Base-by-base conservation (phyloP, 2,329 filamentous ascomycete genomes). In the Trichoderma sp. region DNA sequence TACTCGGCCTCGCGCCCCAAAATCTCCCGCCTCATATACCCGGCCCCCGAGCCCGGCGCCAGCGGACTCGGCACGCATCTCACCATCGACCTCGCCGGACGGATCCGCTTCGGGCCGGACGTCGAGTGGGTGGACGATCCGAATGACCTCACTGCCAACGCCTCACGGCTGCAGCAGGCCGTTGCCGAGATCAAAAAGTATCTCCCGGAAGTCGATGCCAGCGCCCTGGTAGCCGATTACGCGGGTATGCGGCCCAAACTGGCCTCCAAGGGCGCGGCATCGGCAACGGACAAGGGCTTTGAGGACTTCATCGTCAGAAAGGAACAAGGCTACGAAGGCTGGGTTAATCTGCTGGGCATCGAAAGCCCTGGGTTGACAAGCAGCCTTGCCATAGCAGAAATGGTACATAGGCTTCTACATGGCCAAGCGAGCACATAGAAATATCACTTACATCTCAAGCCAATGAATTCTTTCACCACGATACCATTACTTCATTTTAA, bases 291-390 rank as follows among this genome's bases (percentile, higher is more conserved):
- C 23, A 88, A 88, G 73, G 90, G 88, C 0, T 97, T 97, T 78
- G 86, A 92, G 73, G 96, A 99, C 80, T 98, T 99, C 79, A 85
- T 93, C 17, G 91, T 99, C 59, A 82, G 86, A 73, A 88, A 87
- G 76, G 95, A 97, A 81, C 88, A 93, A 1, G 94, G 92, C 0
- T 94, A 88, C 76, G 83, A 88, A 2, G 95, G 93, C 2, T 98
- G 95, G 87, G 87, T 98, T 9, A 98, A 98, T 83, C 79, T 98
- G 75, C 79, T 98, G 76, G 95, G 94, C 0, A 98, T 98, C 76
- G 95, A 98, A 84, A 97, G 93, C 81, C 95, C 95, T 0, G 95
- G 95, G 5, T 82, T 98, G 80, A 98, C 95, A 61, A 96, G 93
- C 80, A 90, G 88, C 76, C 82, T 98, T 82, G 94, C 94, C 2